Percentiles rank a stretch among this genome's conserved stretches.
Evolutionary conservation across 495 filamentous ascomycete species (phyloP).

Genomic region (Thermochaetoides thermophila): DNA sequence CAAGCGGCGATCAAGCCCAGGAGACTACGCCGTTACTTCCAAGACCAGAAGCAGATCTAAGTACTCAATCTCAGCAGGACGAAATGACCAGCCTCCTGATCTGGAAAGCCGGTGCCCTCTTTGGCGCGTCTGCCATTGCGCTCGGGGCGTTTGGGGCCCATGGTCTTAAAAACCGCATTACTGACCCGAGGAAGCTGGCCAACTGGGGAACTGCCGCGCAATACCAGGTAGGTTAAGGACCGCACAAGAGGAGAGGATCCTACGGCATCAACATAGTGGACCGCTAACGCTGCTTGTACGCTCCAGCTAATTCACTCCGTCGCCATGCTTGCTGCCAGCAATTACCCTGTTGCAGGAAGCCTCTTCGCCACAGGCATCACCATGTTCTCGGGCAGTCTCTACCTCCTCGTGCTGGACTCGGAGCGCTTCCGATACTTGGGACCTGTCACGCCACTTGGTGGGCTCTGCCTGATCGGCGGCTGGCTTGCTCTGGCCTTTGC

Average conservation of each 20-base stretch:
- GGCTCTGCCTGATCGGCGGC: conserved; percentile 41
- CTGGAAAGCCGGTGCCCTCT: conserved; percentile 44
- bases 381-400: conserved; percentile 47
- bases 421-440: conserved; percentile 39
- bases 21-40: conserved; percentile 5
- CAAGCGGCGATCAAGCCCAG: too few relatives aligned
- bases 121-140: conserved; percentile 42
- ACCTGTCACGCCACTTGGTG: conserved; percentile 45
- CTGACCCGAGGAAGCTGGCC: conserved; percentile 36
- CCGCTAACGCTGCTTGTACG: too few relatives aligned
- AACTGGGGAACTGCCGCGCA: conserved; percentile 46
- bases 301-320: conserved; percentile 42
- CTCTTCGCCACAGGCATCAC: conserved; percentile 34
- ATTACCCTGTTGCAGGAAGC: conserved; percentile 23
- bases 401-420: conserved; percentile 41
- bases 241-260: too few relatives aligned
- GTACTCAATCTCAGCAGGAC: neutral
- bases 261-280: too few relatives aligned
- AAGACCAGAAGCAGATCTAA: neutral
- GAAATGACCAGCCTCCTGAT: conserved; percentile 22
- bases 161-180: conserved; percentile 40
- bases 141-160: conserved; percentile 51
- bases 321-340: conserved; percentile 34
- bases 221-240: conserved; percentile 44
- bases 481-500: conserved; percentile 28